Percentiles rank a stretch among this genome's conserved stretches.
phyloP scores from a whole-genome alignment of 257 asterid species.

The Petunia axillaris region DNA sequence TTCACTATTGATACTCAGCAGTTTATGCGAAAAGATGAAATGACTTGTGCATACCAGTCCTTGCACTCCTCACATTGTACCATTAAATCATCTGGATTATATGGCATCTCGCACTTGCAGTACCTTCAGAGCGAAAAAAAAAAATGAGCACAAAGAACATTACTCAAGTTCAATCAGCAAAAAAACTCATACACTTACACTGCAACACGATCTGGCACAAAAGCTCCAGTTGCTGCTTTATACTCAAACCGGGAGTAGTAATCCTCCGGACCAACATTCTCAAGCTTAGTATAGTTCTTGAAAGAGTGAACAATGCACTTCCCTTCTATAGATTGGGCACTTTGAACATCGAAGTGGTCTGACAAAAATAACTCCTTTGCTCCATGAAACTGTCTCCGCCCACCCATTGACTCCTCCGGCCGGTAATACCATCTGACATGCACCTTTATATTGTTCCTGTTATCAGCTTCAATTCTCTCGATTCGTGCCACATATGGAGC shows the following conservation, averaged over 20 bases:
- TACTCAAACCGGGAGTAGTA: conserved; percentile 65
- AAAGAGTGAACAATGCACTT: conserved; percentile 65
- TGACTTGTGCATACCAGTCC: conserved; percentile 55
- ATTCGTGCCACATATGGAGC: conserved; percentile 66
- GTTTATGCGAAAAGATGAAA: not conserved
- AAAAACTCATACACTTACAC: conserved; percentile 51
- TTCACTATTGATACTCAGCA: not conserved
- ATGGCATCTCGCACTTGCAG: conserved; percentile 80
- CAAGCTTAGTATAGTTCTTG: conserved; percentile 59
- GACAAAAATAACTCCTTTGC: conserved; percentile 68
- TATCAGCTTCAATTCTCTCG: conserved; percentile 61
- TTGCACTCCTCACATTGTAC: conserved; percentile 72
- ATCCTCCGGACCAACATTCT: conserved; percentile 54
- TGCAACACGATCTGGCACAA: conserved; percentile 62
- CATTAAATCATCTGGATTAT: conserved; percentile 77
- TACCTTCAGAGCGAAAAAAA: conserved; percentile 45
- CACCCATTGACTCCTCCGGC: conserved; percentile 74
- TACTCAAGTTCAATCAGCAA: not conserved
- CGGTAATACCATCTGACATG: conserved; percentile 70
- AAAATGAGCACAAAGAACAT: not conserved
- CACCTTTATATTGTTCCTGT: conserved; percentile 44
- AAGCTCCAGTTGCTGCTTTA: conserved; percentile 55
- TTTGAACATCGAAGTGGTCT: conserved; percentile 60
- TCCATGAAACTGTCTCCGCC: conserved; percentile 67
- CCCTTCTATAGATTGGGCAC: conserved; percentile 65